Base-by-base conservation (phyloP, 495 filamentous ascomycete genomes). In the Penicillium lividum region DNA sequence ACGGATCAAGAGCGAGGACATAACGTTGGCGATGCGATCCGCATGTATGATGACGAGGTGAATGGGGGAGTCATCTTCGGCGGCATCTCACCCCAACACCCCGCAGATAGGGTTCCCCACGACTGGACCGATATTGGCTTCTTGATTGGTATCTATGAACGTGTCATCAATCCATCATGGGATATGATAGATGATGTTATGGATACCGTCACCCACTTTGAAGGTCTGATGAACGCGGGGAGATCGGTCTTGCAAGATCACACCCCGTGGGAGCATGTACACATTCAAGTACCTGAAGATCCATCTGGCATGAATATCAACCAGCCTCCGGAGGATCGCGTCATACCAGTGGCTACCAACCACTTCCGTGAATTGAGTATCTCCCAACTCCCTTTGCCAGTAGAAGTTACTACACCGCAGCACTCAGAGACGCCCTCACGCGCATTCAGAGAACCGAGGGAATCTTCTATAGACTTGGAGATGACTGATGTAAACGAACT, bases 111-210 rank as follows among this genome's bases (percentile, higher is more conserved):
- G 54, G 62, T 78, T 1, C 72, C 70, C 6, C 38, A 48, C 4
- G 59, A 56, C 0, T 77, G 70, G 68, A 58, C 60, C 30, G 30
- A 59, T 5, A 33, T 59, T 6, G 29, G 58, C 2, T 49, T 70
- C 4, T 70, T 74, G 0, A 34, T 78, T 0, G 51, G 71, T 7
- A 64, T 78, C 50, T 79, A 75, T 38, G 76, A 79, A 56, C 68
- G 59, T 5, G 46, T 79, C 25, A 42, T 73, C 43, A 67, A 73
- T 48, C 71, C 73, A 0, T 18, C 58, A 9, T 7, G 15, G 0
- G 63, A 64, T 9, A 51, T 65, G 5, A n/a, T 71, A 7, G 25
- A 45, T 16, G 46, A 28, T n/a, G 38, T 40, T 16, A n/a, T 40
- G 10, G 1, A 2, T 13, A 40, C 15, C 13, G 15, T 16, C 15